Percentiles rank a stretch among this genome's conserved stretches.
These are phyloP conservation scores for Calonectria montana DNA, from an alignment of 2,329 filamentous ascomycete species.

Conservation along the genomic window DNA sequence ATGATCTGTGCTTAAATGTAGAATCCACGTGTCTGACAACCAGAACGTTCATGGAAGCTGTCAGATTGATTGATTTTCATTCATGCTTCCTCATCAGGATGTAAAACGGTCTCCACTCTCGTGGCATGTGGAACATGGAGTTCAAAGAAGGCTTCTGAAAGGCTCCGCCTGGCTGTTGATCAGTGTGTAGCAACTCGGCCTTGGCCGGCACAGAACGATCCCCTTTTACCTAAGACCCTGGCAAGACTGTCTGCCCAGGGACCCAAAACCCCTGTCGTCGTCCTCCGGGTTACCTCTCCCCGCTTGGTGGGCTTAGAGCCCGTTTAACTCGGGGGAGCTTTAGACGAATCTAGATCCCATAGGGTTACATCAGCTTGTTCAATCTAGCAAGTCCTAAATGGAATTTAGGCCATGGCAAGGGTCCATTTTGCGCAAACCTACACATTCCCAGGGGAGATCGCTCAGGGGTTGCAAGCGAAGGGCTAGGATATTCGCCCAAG, in stretches of 20 bases:
- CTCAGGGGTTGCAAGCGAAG: background rate
- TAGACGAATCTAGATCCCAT: conserved; percentile 1
- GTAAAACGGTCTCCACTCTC: background rate
- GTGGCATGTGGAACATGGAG: background rate
- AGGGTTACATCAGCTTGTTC: conserved; percentile 12
- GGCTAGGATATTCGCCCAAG: background rate
- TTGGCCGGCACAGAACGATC: background rate
- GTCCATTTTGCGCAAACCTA: background rate
- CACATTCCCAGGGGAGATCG: conserved; percentile 4
- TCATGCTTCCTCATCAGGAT: conserved; percentile 5
- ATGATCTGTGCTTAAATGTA: conserved; percentile 2
- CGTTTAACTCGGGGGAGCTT: background rate
- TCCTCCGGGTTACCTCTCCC: background rate
- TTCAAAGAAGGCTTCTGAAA: background rate
- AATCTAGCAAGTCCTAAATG: background rate
- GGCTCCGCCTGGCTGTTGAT: background rate
- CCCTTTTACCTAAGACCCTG: background rate
- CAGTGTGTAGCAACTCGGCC: background rate
- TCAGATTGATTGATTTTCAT: conserved; percentile 8
- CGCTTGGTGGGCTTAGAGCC: background rate
- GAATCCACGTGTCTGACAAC: background rate
- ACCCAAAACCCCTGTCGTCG: background rate
- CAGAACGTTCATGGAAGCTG: background rate
- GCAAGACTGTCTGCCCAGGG: background rate
- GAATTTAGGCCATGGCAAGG: background rate